Base-by-base conservation (phyloP, 2,329 filamentous ascomycete genomes). In the Alternaria novae-zelandiae region DNA sequence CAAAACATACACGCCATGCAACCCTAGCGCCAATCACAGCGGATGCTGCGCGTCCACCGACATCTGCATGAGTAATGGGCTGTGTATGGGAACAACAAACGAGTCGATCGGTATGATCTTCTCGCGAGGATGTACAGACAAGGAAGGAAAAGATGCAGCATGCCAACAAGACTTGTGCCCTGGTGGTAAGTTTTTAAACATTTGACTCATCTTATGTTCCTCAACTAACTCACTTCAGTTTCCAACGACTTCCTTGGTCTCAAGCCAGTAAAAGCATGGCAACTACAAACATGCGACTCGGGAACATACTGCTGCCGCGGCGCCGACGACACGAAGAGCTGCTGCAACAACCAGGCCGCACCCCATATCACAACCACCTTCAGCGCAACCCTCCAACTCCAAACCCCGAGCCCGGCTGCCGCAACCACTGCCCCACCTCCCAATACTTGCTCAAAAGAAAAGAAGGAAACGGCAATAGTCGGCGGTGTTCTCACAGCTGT, bases 291-390 rank as follows among this genome's bases (percentile, higher is more conserved):
- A 25, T 79, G 77, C 64, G 71, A 78, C 58, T 74, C 66, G 17
- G 77, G 77, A n/a, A 66, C 63, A 55, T 78, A 78, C 55, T 79
- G 77, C 66, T 78, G 77, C 59, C 76, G 76, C 60, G 66, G 74
- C 6, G 55, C 59, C 47, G 64, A 64, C 30, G 74, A 76, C 47
- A 64, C 46, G 17, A 54, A 58, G 15, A 76, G 67, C 56, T 79
- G 77, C 68, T 79, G 77, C 66, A 70, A 66, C 53, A 74, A 76
- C 43, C 20, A 70, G 4, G 70, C 70, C 2, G 69, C 73, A 4
- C 75, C 73, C 2, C 63, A 64, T 17, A 54, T 78, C 63, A 70
- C 55, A 20, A 70, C 73, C 3, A 70, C 57, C 15, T 67, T 66
- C 25, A 57, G 75, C 25, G 75, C 71, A 45, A 66, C 72, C 3